Evolutionary conservation across 768 basidiomycete genomes (phyloP), one percentile per base, ranked within the genome.

Genomic region (Hemileccinum rubropunctum): DNA sequence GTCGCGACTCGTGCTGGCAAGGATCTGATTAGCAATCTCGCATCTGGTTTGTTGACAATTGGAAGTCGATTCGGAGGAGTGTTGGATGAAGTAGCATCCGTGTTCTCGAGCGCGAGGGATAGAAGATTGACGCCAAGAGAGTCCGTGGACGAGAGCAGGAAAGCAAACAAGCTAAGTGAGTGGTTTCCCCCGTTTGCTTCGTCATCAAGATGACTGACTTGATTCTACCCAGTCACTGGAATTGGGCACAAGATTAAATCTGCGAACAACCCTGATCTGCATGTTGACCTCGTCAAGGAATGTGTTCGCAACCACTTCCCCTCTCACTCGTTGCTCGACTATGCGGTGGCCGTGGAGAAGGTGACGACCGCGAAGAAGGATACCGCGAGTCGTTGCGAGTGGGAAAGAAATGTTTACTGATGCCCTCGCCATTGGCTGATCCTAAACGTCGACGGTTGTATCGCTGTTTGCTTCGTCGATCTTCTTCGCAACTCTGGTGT

Each of bases 241-340:
- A 99, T 99, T 58, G 95, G 95, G 39, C 95, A 99, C 85, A 98
- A 98, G 83, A 97, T 99, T 80, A 99, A 99, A 84, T 92, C 88
- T 58, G 90, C 92, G 57, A 94, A 91, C 73, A 95, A 95, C 82
- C 92, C 91, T 42, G 91, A 94, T 78, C 78, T 91, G 40, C 89
- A 91, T 66, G 90, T 93, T 53, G 88, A 91, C 73, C 85, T 93
- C 52, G 91, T 92, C 47, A 97, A 98, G 81, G 92, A 95, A 75
- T 99, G 89, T 61, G 95, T 95, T 52, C 75, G 67, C 75, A 93
- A 95, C 75, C 74, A 95, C 79, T 99, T 99, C 91, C 95, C 95
- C 4, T 86, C 84, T 63, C 93, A 95, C 75, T 84, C 82, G 57
- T 76, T 95, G 57, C 83, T 95, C 61, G 94, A 95, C 73, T 95